phyloP scores from a whole-genome alignment of 2,329 filamentous ascomycete genomes.

The Alternaria sp. region DNA sequence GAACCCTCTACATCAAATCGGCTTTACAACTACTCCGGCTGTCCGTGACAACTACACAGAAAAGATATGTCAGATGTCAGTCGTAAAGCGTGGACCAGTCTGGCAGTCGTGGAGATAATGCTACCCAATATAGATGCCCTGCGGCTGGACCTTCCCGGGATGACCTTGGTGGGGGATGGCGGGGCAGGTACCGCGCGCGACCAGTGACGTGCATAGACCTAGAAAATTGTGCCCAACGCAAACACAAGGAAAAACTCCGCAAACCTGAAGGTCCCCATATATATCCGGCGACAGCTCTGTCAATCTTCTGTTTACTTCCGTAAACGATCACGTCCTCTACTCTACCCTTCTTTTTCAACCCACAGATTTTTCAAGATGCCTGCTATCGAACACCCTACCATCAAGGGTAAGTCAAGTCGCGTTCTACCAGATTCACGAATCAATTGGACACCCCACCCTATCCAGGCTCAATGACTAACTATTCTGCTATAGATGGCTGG shows the following conservation, averaged over 20 bases:
- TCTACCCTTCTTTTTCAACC: conserved; percentile 6
- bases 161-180: conserved; percentile 15
- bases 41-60: neutral
- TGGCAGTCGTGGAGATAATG: neutral
- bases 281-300: conserved; percentile 23
- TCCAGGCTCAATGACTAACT: neutral
- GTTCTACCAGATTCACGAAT: neutral
- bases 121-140: conserved; percentile 6
- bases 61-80: neutral
- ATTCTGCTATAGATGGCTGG: conserved; percentile 84
- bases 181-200: conserved; percentile 21
- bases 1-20: conserved; percentile 17
- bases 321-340: conserved; percentile 7
- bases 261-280: conserved; percentile 35
- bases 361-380: conserved; percentile 61
- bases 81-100: neutral
- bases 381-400: conserved; percentile 76
- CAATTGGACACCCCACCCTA: neutral
- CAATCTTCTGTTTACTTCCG: conserved; percentile 20
- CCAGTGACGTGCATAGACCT: conserved; percentile 33
- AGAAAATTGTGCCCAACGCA: conserved; percentile 23
- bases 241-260: conserved; percentile 24
- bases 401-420: conserved; percentile 66
- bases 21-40: neutral
- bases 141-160: conserved; percentile 21